Evolutionary conservation across 768 basidiomycete genomes (phyloP).

Genomic region (Pleurotus salmoneostramineus): DNA sequence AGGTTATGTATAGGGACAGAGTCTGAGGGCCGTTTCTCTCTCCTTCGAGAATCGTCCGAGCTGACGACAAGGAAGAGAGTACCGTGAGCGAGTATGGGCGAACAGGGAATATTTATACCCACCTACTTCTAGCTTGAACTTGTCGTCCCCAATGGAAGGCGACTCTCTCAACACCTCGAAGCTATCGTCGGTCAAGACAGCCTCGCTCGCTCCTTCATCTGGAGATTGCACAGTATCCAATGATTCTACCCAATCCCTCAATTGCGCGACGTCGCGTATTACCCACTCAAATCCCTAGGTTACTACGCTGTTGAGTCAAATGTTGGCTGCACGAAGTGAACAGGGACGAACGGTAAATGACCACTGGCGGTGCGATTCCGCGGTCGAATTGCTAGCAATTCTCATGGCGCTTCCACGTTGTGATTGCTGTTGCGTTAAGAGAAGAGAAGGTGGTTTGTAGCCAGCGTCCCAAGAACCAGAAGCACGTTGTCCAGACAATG

Average conservation of each 20-base stretch:
- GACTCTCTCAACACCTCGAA: slow-evolving; percentile 66
- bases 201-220: slow-evolving; percentile 21
- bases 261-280: slow-evolving; percentile 51
- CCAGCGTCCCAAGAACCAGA: slow-evolving; percentile 13
- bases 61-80: slow-evolving; percentile 8
- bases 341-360: slow-evolving; percentile 47
- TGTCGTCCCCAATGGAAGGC: slow-evolving; percentile 64
- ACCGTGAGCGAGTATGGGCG: background rate
- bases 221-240: slow-evolving; percentile 13
- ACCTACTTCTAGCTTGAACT: slow-evolving; percentile 73
- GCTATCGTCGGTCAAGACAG: slow-evolving; percentile 28
- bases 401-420: slow-evolving; percentile 1
- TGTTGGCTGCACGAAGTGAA: background rate
- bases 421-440: background rate
- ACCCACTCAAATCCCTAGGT: slow-evolving; percentile 71
- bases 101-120: slow-evolving; percentile 8
- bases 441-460: background rate
- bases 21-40: slow-evolving; percentile 27
- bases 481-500: slow-evolving; percentile 9
- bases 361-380: slow-evolving; percentile 47
- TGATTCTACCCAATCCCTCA: slow-evolving; percentile 57
- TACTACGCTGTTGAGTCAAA: background rate
- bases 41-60: slow-evolving; percentile 19
- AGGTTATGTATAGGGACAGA: slow-evolving; percentile 65
- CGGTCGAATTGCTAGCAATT: slow-evolving; percentile 17